These are phyloP conservation scores for Diospyros lotus DNA, from an alignment of 148 eudicot genomes.

Conservation along the genomic window DNA sequence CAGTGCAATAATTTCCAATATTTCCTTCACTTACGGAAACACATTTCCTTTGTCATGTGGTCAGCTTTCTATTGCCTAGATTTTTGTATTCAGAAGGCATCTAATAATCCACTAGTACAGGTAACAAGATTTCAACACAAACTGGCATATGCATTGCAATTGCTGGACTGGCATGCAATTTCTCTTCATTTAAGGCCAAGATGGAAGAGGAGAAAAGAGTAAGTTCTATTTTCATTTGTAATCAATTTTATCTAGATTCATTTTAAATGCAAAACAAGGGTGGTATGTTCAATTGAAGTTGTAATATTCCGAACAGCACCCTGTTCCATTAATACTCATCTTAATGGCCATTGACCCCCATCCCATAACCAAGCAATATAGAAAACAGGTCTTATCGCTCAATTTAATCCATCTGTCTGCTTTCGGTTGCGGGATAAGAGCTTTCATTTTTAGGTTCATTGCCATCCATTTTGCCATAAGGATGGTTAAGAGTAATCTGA, in stretches of 20 bases:
- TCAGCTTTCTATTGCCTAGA: not conserved
- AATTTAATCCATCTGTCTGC: too few species aligned
- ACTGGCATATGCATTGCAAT: conserved; percentile 98
- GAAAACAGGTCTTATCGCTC: too few species aligned
- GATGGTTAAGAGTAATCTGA: too few species aligned
- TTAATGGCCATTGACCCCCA: too few species aligned
- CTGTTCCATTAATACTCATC: too few species aligned
- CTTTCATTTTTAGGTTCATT: too few species aligned
- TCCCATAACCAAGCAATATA: too few species aligned
- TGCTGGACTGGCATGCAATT: conserved; percentile 75
- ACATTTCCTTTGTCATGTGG: conserved; percentile 45
- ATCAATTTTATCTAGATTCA: not conserved
- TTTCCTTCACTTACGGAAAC: conserved; percentile 98
- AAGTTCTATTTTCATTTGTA: conserved; percentile 16
- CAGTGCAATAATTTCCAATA: conserved; percentile 97
- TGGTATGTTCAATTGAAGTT: too few species aligned
- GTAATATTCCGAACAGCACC: too few species aligned
- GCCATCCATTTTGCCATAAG: too few species aligned
- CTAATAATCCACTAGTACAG: conserved; percentile 28
- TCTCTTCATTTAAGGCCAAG: conserved; percentile 92
- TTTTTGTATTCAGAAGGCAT: not conserved
- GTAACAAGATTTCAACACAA: conserved; percentile 92
- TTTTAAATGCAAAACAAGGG: not conserved
- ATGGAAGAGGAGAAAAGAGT: conserved; percentile 98
- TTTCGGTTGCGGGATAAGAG: too few species aligned